phyloP scores from a whole-genome alignment of 768 basidiomycete species.

The Lentinula detonsa region DNA sequence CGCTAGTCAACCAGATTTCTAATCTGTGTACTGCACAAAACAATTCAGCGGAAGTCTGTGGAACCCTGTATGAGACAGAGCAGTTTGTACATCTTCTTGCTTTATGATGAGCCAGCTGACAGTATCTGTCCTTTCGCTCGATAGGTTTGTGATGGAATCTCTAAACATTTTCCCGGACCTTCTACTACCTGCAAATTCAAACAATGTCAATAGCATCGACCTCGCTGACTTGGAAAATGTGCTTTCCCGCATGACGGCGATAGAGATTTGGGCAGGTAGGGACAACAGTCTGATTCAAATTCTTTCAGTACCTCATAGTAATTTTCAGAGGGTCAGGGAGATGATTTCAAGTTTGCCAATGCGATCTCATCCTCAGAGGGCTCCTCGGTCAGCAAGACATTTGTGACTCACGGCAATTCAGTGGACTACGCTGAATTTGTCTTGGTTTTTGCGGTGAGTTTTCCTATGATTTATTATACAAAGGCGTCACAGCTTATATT shows the following conservation, averaged over 20 bases:
- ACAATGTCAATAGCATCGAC: neutral
- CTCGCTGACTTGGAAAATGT: slow-evolving; percentile 3
- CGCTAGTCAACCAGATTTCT: neutral
- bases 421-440: neutral
- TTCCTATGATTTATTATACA: neutral
- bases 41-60: neutral
- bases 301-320: neutral
- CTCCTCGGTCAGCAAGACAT: neutral
- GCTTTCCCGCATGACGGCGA: slow-evolving; percentile 6
- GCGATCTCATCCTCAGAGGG: neutral
- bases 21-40: neutral
- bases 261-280: slow-evolving; percentile 3
- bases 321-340: neutral
- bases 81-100: neutral
- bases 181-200: neutral
- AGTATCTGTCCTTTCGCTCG: too few species aligned
- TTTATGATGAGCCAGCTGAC: neutral
- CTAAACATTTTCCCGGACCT: slow-evolving; percentile 2
- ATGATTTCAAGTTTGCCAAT: slow-evolving; percentile 1
- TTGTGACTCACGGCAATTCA: neutral
- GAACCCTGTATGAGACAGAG: neutral
- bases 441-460: neutral
- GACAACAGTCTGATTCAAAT: neutral
- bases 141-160: slow-evolving; percentile 5
- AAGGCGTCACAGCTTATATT: neutral